Evolutionary conservation across 495 filamentous ascomycete genomes (phyloP).

Genomic region (Hyaloscypha variabilis): DNA sequence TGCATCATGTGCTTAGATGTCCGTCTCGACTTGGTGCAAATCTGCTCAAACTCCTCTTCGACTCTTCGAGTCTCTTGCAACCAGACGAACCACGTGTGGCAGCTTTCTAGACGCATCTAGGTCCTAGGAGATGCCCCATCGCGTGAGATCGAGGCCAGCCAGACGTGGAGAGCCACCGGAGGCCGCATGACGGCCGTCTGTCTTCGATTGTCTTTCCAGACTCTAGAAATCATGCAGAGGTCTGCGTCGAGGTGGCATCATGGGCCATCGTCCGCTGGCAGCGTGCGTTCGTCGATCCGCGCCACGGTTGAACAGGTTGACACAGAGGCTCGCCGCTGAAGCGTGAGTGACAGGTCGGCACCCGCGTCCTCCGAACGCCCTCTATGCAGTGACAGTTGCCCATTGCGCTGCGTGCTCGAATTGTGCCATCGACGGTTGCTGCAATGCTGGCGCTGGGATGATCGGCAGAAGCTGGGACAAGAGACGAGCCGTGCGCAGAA

Average conservation of each 20-base stretch:
- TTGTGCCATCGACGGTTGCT: too few species aligned
- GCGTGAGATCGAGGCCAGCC: neutral
- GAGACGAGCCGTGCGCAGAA: slow-evolving; percentile 7
- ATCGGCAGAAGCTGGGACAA: slow-evolving; percentile 11
- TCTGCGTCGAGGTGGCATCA: neutral
- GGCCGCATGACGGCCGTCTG: neutral
- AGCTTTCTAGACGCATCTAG: neutral
- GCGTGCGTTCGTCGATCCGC: neutral
- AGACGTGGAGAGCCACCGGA: neutral
- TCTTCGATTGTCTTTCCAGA: neutral
- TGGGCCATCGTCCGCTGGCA: neutral
- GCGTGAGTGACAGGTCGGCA: neutral
- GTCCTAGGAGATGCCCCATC: neutral
- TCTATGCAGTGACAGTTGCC: neutral
- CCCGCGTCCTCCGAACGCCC: neutral
- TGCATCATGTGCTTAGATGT: neutral
- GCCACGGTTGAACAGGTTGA: neutral
- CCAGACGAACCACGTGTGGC: neutral
- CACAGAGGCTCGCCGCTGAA: neutral
- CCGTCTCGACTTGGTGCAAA: neutral
- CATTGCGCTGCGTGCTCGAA: neutral
- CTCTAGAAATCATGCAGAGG: neutral
- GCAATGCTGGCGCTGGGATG: slow-evolving; percentile 2
- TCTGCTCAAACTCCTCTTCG: neutral
- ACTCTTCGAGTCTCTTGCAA: neutral